phyloP scores from a whole-genome alignment of 1,139 yeast species.

The Pichia sp. region DNA sequence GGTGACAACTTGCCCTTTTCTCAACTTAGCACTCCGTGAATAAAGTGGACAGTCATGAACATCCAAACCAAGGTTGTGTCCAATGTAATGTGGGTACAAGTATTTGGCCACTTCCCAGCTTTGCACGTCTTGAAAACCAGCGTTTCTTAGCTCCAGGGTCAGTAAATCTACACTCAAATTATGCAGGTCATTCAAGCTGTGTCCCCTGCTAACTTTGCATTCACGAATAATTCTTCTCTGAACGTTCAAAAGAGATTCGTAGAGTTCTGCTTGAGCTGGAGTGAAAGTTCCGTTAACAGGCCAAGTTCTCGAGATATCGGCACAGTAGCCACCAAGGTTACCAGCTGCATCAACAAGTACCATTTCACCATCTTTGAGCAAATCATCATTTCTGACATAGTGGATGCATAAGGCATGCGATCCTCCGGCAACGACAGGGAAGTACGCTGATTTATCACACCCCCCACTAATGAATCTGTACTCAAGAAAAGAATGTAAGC shows the following conservation, averaged over 20 bases:
- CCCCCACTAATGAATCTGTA: slow-evolving; percentile 82
- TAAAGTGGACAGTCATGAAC: slow-evolving; percentile 77
- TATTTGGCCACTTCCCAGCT: slow-evolving; percentile 48
- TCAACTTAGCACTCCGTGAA: slow-evolving; percentile 48
- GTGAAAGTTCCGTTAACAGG: slow-evolving; percentile 73
- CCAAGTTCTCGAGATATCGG: slow-evolving; percentile 97
- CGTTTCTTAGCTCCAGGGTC: slow-evolving; percentile 60
- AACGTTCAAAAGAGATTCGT: slow-evolving; percentile 81
- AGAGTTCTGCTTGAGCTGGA: slow-evolving; percentile 76
- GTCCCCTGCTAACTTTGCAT: slow-evolving; percentile 49
- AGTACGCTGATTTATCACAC: slow-evolving; percentile 83
- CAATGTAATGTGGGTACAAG: slow-evolving; percentile 90
- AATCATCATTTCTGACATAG: slow-evolving; percentile 83
- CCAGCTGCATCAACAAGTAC: slow-evolving; percentile 97
- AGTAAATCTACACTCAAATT: slow-evolving; percentile 57
- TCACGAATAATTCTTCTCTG: slow-evolving; percentile 72
- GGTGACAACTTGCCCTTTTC: slow-evolving; percentile 73
- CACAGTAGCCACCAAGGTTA: slow-evolving; percentile 85
- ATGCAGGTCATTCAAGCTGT: slow-evolving; percentile 74
- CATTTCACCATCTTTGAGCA: slow-evolving; percentile 68
- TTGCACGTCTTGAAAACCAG: slow-evolving; percentile 58
- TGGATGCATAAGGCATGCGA: slow-evolving; percentile 81
- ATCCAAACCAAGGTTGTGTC: slow-evolving; percentile 92
- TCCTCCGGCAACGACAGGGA: slow-evolving; percentile 97
- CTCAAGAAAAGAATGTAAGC: slow-evolving; percentile 76